Evolutionary conservation across 2,329 filamentous ascomycete species (phyloP), one percentile per base, ranked within the genome.

Genomic region (Clonostachys solani): DNA sequence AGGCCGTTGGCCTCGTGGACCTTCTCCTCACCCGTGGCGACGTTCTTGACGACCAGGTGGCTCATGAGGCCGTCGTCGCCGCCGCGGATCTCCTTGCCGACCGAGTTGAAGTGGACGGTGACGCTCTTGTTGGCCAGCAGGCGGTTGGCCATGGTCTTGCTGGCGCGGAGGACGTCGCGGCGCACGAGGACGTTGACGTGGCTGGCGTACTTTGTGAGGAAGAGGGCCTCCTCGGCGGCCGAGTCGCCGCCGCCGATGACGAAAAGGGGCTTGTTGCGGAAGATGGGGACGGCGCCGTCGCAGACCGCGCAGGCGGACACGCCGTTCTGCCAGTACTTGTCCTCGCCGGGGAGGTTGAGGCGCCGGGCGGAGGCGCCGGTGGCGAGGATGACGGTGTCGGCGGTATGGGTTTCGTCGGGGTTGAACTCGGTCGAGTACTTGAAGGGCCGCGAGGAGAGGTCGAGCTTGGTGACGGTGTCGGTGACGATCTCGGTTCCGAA

Each of bases 201-300:
- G 71, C 85, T 90, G 54, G 87, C 94, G 74, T 97, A 99, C 78
- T 97, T 99, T 52, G 94, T 96, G 58, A 99, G 74, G 75, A 96
- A 99, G 59, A 96, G 86, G 48, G 92, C 91, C 80, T 99, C 94
- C 73, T 99, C 95, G 29, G 95, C 94, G 16, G 94, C 94, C 15
- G 89, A 95, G 72, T 99, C 94, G 60, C 94, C 94, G 53, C 94
- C 95, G 53, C 94, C 94, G 54, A 99, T 96, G 44, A 99, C 94
- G 38, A 92, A 89, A 47, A 99, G 78, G 9, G 88, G 92, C 79
- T 96, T 95, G 70, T 96, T 90, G 59, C 92, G 83, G 84, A 96
- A 99, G 68, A 99, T 96, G 50, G 94, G 94, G 42, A 97, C 86
- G 44, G 92, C 94, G 54, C 94, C 94, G 64, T 99, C 94, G 72